Percentiles rank a stretch among this genome's conserved stretches.
Evolutionary conservation across 305 asterid species (phyloP).

Genomic region (Plantago rigida): DNA sequence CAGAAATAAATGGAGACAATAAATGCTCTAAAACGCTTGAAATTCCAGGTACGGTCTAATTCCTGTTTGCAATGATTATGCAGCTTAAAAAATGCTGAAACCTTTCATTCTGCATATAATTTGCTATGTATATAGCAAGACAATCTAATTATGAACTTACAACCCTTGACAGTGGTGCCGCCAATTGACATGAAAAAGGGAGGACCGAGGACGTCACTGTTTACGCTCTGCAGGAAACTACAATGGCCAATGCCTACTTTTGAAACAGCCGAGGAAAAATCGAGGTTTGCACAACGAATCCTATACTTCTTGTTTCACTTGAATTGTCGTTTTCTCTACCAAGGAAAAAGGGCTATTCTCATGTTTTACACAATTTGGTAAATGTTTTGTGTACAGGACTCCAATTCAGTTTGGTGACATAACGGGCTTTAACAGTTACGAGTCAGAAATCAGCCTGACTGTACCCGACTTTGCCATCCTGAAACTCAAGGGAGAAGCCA

Average conservation of each 20-base stretch:
- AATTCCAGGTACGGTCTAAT: constrained; percentile 46
- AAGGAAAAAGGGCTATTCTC: not conserved
- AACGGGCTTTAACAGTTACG: constrained; percentile 48
- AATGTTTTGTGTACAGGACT: constrained; percentile 35
- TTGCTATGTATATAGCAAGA: too few species aligned
- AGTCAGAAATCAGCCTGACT: constrained; percentile 57
- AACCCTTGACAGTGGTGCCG: constrained; percentile 43
- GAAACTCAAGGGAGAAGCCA: constrained; percentile 58
- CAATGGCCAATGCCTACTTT: constrained; percentile 86
- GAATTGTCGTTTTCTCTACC: not conserved
- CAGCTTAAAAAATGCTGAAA: too few species aligned
- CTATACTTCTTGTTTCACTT: not conserved
- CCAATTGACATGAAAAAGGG: constrained; percentile 73
- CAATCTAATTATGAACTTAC: not conserved
- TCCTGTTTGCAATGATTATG: constrained; percentile 9
- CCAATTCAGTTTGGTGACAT: constrained; percentile 46
- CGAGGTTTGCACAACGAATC: constrained; percentile 42
- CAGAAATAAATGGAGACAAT: constrained; percentile 18
- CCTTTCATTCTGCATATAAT: too few species aligned
- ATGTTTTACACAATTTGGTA: constrained; percentile 13
- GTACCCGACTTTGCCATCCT: constrained; percentile 53
- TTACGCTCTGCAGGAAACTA: constrained; percentile 53
- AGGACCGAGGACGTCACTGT: constrained; percentile 70
- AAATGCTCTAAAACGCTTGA: constrained; percentile 26
- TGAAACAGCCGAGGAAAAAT: constrained; percentile 49